These are phyloP conservation scores for Annulohypoxylon nitens DNA, from an alignment of 495 filamentous ascomycete genomes.

Conservation along the genomic window DNA sequence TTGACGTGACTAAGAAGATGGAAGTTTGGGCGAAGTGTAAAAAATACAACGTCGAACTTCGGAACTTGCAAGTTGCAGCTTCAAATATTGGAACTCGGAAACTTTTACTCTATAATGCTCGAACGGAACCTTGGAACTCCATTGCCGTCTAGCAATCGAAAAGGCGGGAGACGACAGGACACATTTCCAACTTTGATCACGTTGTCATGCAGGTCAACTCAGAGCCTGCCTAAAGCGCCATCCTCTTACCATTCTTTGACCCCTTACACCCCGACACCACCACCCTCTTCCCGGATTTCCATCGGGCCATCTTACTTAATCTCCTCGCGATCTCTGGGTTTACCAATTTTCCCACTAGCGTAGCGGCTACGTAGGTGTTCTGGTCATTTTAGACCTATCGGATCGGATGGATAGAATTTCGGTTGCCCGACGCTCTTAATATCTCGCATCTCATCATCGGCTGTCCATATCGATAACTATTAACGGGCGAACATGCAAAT, in stretches of 20 bases:
- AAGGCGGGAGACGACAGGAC: not conserved
- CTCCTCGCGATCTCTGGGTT: constrained; percentile 20
- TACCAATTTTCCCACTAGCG: constrained; percentile 1
- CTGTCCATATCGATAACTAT: constrained; percentile 11
- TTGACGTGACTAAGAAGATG: not conserved
- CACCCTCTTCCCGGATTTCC: not conserved
- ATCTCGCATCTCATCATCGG: not conserved
- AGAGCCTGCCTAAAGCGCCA: constrained; percentile 14
- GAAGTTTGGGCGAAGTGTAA: not conserved
- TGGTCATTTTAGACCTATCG: constrained; percentile 36
- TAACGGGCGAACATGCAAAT: not conserved
- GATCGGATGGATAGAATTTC: constrained; percentile 24
- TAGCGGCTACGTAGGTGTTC: constrained; percentile 1
- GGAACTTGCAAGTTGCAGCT: not conserved
- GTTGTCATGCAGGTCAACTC: constrained; percentile 29
- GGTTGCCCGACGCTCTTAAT: constrained; percentile 10
- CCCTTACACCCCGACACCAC: not conserved
- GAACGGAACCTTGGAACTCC: not conserved
- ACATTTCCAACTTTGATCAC: constrained; percentile 8
- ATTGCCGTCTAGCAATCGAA: not conserved
- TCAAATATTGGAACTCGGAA: not conserved
- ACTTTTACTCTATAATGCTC: not conserved
- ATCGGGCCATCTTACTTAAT: constrained; percentile 43
- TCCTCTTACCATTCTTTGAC: not conserved
- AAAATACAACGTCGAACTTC: not conserved